Percentiles rank a stretch among this genome's conserved stretches.
These are phyloP conservation scores for Aspergillus nidulans DNA, from an alignment of 495 filamentous ascomycete genomes.

Conservation along the genomic window DNA sequence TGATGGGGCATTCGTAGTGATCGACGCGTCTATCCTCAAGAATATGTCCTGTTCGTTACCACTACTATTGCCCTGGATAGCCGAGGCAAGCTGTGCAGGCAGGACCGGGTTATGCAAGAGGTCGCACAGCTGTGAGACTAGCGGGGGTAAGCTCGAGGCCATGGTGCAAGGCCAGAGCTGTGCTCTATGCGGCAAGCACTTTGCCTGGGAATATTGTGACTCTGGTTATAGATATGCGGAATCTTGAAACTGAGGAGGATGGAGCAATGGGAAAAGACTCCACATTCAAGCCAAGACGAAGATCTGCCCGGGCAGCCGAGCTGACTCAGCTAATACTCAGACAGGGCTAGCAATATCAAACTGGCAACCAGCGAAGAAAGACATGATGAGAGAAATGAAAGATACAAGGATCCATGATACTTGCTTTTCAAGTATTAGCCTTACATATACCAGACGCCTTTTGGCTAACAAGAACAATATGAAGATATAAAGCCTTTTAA, in stretches of 20 bases:
- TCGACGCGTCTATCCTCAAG: constrained; percentile 9
- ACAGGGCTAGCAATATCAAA: not conserved
- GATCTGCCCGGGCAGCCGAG: constrained; percentile 17
- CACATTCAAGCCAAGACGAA: constrained; percentile 1
- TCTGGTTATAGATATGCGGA: no score
- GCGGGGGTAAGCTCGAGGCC: not conserved
- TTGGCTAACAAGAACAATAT: no score
- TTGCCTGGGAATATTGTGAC: no score
- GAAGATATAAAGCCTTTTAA: no score
- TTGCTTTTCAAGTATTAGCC: no score
- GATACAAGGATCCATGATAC: no score
- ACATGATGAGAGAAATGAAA: no score
- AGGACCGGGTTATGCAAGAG: constrained; percentile 11
- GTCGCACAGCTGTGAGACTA: constrained; percentile 13
- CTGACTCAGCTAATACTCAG: constrained; percentile 3
- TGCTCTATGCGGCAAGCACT: no score
- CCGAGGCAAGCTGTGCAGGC: constrained; percentile 8
- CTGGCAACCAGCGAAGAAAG: no score
- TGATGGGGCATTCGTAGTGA: not conserved
- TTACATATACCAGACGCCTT: no score
- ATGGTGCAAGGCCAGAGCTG: not conserved
- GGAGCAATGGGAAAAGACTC: not conserved
- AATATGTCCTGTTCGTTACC: not conserved
- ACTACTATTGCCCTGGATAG: not conserved
- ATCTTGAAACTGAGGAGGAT: not conserved